Evolutionary conservation across 371 early-diverging fungal genomes (phyloP), one percentile per base, ranked within the genome.

Genomic region (Mortierella sp.): DNA sequence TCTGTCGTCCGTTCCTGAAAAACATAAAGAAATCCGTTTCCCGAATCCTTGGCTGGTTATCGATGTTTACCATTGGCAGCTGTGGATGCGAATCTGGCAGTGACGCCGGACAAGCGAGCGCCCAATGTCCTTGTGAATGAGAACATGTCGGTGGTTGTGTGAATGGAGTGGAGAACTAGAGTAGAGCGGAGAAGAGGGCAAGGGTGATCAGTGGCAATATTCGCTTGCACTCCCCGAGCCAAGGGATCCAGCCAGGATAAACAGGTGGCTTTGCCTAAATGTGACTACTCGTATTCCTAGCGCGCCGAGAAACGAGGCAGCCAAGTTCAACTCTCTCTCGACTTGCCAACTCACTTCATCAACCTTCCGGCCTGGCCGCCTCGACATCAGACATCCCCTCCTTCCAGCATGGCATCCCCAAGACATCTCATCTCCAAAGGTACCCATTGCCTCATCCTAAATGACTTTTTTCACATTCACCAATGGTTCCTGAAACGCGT

Each of bases 61-160:
- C 8, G 1, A 34, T 13, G 44, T 45, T 72, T 79, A 83, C 84
- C 84, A 29, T 74, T 79, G 55, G 79, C 71, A 19, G 83, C 79
- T 48, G 84, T 83, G 50, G 84, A 83, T 70, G 79, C 76, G 66
- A 76, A 78, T 68, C 84, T 71, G n/a, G 84, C 73, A 26, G 72
- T 71, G 43, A 69, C 58, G 61, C 84, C 76, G 24, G 84, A 48
- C 48, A 83, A 26, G 64, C 84, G 84, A 50, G 84, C 74, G 29
- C 76, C 77, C 26, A 83, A 71, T 50, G 76, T 55, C 84, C 73
- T 66, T 71, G 77, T 75, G 84, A 83, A 73, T 53, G 79, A 75
- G 64, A 77, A 73, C 78, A 77, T 71, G 66, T 61, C 19, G 47
- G 50, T 37, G 31, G 64, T 10, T 43, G 52, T 34, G 66, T 41